Evolutionary conservation across 2,329 filamentous ascomycete genomes (phyloP).

Genomic region (Neopestalotiopsis sp.): DNA sequence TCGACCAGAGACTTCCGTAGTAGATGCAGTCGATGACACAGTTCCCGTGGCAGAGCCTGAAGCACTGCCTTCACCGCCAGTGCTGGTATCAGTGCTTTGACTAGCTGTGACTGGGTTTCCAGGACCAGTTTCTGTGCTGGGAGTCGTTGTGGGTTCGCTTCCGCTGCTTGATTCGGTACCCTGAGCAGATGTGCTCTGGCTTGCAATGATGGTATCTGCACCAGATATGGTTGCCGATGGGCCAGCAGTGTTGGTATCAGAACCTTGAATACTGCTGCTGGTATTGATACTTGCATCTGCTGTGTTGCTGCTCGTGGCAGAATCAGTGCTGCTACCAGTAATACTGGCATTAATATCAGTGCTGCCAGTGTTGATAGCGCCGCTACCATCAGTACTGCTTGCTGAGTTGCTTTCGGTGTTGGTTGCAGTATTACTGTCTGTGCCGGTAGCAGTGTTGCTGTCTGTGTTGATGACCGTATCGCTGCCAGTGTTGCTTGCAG

Average conservation of each 20-base stretch:
- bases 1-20: not conserved
- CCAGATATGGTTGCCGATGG: not conserved
- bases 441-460: not conserved
- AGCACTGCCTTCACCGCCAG: not conserved
- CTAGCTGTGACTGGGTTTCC: not conserved
- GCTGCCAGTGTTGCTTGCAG: not conserved
- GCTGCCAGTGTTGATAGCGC: not conserved
- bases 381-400: not conserved
- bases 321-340: not conserved
- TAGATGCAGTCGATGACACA: not conserved
- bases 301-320: not conserved
- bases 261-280: not conserved
- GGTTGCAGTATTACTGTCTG: not conserved
- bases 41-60: not conserved
- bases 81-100: not conserved
- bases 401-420: not conserved
- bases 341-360: not conserved
- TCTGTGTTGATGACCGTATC: not conserved
- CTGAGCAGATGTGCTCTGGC: not conserved
- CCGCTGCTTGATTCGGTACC: not conserved
- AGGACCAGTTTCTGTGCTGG: not conserved
- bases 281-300: not conserved
- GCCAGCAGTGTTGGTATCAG: not conserved
- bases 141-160: not conserved
- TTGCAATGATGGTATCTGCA: not conserved